Base-by-base conservation (phyloP, 2,329 filamentous ascomycete species). In the Cladosporium oxysporum region DNA sequence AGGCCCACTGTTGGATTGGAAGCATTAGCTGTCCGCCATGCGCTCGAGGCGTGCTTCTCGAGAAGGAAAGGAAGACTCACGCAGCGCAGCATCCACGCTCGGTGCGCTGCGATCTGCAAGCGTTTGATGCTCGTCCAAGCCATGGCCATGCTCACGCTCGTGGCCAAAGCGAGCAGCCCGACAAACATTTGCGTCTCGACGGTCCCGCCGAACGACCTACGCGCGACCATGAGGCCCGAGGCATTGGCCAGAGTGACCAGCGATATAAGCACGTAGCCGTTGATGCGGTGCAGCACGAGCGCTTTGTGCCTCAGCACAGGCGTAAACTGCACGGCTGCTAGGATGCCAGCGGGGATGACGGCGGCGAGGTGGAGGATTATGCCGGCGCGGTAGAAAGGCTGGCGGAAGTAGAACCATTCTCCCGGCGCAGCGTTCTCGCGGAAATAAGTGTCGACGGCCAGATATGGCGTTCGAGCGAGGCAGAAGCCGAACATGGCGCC, bases 21-120 rank as follows among this genome's bases (percentile, higher is more conserved):
- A 47, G 7, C n/a, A 11, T 47, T n/a, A 47, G n/a, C 41, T 41
- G 14, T 8, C 41, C 18, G 14, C 5, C 6, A 41, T 4, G 33
- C 35, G 35, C 16, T 41, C 5, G 35, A 41, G 14, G 6, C 16
- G 35, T 41, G 5, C 14, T 18, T 18, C 16, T 18, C 18, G 35
- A 35, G 12, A 35, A 18, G 7, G 35, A 67, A 35, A 7, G 6
- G 35, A 67, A 67, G 60, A 66, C 66, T 70, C 65, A 71, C 18
- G 68, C 79, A 60, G 29, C 87, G 75, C 31, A 89, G 71, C 87
- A 89, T 89, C 87, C 86, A 89, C 3, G 84, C 84, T 1, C 87
- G 80, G 68, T 89, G 87, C 71, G 88, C 83, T 31, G 88, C 85
- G 59, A 90, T 85, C 70, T 88, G 86, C 2, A 88, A 74, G 2